These are phyloP conservation scores for Boechera divaricarpa DNA, from an alignment of 345 rosid species.

Conservation along the genomic window DNA sequence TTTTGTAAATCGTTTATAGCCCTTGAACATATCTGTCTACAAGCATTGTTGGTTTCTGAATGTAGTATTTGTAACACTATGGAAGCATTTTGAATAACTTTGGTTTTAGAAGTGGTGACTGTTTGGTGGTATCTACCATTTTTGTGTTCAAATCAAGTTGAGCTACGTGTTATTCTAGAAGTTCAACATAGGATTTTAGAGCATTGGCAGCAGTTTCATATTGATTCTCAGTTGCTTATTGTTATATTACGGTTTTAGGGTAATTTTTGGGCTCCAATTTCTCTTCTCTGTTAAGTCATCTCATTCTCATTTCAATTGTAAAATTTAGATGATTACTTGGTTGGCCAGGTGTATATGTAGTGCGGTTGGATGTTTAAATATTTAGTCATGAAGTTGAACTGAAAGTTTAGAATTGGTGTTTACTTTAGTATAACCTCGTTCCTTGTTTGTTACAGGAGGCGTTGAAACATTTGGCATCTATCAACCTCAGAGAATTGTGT, in stretches of 20 bases:
- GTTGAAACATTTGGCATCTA: conserved; percentile 73
- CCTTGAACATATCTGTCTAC: neutral
- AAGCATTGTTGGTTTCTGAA: conserved; percentile 28
- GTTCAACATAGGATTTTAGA: neutral
- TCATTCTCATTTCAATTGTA: neutral
- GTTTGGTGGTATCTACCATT: neutral
- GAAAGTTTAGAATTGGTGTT: neutral
- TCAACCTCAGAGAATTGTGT: conserved; percentile 73
- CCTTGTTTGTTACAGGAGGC: conserved; percentile 69
- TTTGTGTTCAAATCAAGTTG: neutral
- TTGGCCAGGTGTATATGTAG: neutral
- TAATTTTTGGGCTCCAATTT: neutral
- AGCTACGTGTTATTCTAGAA: conserved; percentile 2
- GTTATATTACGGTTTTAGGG: neutral
- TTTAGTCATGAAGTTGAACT: neutral
- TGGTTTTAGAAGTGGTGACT: neutral
- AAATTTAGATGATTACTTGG: neutral
- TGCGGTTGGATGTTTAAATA: neutral
- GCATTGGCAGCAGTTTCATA: neutral
- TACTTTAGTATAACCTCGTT: neutral
- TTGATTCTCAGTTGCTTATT: neutral
- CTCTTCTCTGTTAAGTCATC: neutral
- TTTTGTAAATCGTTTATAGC: neutral
- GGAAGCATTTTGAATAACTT: conserved; percentile 6
- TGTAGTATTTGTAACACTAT: neutral